These are phyloP conservation scores for Mortierella sp. DNA, from an alignment of 371 early-diverging fungal species.

Conservation along the genomic window DNA sequence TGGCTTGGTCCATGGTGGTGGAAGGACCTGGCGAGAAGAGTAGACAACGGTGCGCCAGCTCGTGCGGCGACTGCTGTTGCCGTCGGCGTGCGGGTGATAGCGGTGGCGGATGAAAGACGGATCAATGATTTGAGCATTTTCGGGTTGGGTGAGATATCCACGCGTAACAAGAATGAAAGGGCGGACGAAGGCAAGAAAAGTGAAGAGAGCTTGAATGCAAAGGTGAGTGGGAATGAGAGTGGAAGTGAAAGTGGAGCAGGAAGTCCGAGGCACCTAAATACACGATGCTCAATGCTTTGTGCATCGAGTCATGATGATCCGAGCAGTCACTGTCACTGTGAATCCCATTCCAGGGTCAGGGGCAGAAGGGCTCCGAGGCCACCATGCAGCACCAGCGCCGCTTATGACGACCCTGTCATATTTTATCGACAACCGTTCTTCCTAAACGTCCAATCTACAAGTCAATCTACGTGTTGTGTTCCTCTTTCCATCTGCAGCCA, in stretches of 20 bases:
- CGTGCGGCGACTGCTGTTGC: conserved; percentile 5
- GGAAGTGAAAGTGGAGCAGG: neutral
- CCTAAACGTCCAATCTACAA: neutral
- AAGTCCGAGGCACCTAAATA: neutral
- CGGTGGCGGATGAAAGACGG: conserved; percentile 20
- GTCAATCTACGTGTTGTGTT: too few relatives aligned
- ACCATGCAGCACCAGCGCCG: too few relatives aligned
- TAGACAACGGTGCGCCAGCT: neutral
- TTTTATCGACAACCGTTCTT: too few relatives aligned
- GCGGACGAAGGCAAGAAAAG: neutral
- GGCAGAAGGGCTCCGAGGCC: too few relatives aligned
- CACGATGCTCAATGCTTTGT: neutral
- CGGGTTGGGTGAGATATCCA: neutral
- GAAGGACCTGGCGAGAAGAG: conserved; percentile 14
- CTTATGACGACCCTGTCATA: too few relatives aligned
- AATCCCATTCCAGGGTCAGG: too few relatives aligned
- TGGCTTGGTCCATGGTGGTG: conserved; percentile 1
- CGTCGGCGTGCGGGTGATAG: neutral
- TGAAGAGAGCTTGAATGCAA: neutral
- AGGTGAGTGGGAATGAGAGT: neutral
- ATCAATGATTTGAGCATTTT: conserved; percentile 28
- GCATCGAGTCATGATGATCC: conserved; percentile 20
- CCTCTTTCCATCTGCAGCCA: too few relatives aligned
- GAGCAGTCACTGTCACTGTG: conserved; percentile 3
- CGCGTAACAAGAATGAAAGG: neutral